These are phyloP conservation scores for Cladosporium sphaerospermum DNA, from an alignment of 2,329 filamentous ascomycete genomes.

Conservation along the genomic window DNA sequence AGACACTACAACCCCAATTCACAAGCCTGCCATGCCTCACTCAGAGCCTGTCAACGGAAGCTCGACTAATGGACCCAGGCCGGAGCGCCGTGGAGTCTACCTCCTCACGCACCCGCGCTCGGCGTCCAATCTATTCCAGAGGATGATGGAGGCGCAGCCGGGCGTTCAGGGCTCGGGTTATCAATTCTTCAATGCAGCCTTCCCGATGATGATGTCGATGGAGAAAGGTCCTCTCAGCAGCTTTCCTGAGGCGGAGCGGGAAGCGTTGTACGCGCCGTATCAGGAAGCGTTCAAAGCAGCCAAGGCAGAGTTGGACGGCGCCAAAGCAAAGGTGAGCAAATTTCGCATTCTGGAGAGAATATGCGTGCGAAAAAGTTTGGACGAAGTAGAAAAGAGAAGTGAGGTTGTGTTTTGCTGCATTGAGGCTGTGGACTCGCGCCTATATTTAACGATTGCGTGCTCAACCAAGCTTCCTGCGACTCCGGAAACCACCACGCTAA, in stretches of 20 bases:
- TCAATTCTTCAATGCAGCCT: conserved; percentile 5
- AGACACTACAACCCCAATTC: too few relatives aligned
- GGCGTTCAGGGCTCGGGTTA: conserved; percentile 3
- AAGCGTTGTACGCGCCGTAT: not conserved
- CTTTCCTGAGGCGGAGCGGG: not conserved
- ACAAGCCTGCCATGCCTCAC: not conserved
- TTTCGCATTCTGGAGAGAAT: not conserved
- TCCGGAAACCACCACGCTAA: not conserved
- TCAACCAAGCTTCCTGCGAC: not conserved
- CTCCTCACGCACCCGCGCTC: conserved; percentile 2
- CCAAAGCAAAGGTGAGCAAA: not conserved
- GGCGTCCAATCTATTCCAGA: conserved; percentile 7
- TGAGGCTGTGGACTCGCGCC: not conserved
- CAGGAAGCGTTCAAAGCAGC: not conserved
- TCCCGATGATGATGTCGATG: not conserved
- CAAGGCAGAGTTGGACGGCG: not conserved
- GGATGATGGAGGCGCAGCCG: conserved; percentile 7
- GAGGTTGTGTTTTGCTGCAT: conserved; percentile 2
- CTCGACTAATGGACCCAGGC: not conserved
- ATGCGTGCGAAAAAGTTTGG: not conserved
- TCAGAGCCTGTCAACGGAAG: not conserved
- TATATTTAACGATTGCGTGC: conserved; percentile 3
- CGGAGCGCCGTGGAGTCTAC: conserved; percentile 2
- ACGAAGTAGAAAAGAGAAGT: not conserved
- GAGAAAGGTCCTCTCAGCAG: not conserved